Evolutionary conservation across 2,329 filamentous ascomycete genomes (phyloP), one percentile per base, ranked within the genome.

Genomic region (Botryotinia globosa): DNA sequence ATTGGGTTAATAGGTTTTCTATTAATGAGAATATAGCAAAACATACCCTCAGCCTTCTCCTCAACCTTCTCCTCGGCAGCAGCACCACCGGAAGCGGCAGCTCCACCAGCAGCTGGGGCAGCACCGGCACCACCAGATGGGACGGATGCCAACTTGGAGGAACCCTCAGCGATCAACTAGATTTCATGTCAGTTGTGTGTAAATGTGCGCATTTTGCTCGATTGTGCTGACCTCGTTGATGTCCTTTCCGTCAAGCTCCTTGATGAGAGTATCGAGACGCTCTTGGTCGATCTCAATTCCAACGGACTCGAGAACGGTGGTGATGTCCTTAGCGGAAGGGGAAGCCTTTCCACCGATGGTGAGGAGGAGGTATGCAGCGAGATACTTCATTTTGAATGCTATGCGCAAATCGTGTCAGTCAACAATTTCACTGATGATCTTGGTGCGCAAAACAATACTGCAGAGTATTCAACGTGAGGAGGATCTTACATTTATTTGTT

Each of bases 301-400:
- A 83, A 98, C 96, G 80, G 95, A 93, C 82, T 90, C 90, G 84
- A 99, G 93, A 81, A 99, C 94, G 77, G 82, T 83, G 88, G 93
- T 96, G 89, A 99, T 87, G 84, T 98, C 94, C 79, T 85, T 85
- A 81, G 92, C 93, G 78, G 92, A 94, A 81, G 96, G 96, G 77
- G 90, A 90, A 87, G 89, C 85, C 90, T 98, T 98, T 87, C 96
- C 96, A 84, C 89, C 95, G 81, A 98, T 92, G 87, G 87, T 87
- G 85, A 98, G 93, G 84, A 99, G 95, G 83, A 99, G 94, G 91
- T 97, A 98, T 84, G 96, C 95, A 84, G 96, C 96, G 88, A 99
- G 92, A 88, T 98, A 92, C 94, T 99, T 98, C 96, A 99, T 98
- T 94, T 91, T 97, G 85, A 81, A 80, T 77, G 81, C 82, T 84